Evolutionary conservation across 1,284 basidiomycete species (phyloP).

Genomic region (Irpex sp.): DNA sequence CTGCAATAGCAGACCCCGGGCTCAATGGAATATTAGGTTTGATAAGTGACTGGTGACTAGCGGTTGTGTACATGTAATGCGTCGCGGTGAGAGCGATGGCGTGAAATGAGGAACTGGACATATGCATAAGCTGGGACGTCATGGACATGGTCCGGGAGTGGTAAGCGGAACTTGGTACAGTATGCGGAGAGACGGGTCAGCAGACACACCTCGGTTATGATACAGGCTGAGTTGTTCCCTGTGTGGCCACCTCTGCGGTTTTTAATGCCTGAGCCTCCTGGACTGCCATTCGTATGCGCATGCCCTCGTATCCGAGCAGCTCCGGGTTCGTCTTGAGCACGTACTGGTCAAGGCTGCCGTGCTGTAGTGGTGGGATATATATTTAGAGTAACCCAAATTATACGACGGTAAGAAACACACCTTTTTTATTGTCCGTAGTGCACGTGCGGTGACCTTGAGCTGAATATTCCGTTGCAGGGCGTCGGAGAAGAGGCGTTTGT

Average conservation of each 20-base stretch:
- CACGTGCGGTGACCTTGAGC: constrained; percentile 71
- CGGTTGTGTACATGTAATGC: background rate
- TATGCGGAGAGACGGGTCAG: background rate
- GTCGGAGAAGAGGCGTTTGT: constrained; percentile 69
- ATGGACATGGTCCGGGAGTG: background rate
- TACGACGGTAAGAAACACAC: constrained; percentile 30
- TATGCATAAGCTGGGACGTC: background rate
- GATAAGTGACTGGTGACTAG: background rate
- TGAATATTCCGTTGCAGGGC: constrained; percentile 53
- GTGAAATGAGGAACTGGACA: background rate
- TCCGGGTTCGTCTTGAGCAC: constrained; percentile 63
- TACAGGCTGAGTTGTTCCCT: background rate
- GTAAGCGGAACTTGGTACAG: background rate
- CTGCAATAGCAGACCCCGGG: background rate
- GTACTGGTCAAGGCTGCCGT: constrained; percentile 80
- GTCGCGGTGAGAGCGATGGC: background rate
- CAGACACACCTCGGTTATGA: constrained; percentile 2
- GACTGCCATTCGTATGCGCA: constrained; percentile 62
- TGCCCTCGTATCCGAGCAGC: constrained; percentile 70
- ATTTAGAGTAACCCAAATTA: too few species aligned
- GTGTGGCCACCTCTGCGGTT: background rate
- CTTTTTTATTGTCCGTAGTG: constrained; percentile 79
- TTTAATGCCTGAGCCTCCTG: constrained; percentile 18
- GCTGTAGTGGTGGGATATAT: constrained; percentile 33
- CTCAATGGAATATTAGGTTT: background rate